Percentiles rank a stretch among this genome's conserved stretches.
phyloP scores from a whole-genome alignment of 1,284 basidiomycete genomes.

The Neotropicomus parvogracilis region DNA sequence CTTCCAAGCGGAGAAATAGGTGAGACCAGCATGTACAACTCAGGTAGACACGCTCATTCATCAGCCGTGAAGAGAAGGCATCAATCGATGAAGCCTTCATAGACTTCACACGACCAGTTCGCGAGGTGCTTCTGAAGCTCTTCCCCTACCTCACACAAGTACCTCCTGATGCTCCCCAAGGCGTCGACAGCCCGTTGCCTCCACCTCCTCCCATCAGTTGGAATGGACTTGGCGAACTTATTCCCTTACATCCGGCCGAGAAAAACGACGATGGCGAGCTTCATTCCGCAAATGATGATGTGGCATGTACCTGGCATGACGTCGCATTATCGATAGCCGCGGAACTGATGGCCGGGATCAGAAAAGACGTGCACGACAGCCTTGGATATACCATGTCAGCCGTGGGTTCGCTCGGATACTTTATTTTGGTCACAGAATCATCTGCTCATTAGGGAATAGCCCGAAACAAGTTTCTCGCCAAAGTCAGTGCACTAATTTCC shows the following conservation, averaged over 20 bases:
- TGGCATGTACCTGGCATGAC: slow-evolving; percentile 79
- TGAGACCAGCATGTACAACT: slow-evolving; percentile 33
- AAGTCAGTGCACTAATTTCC: slow-evolving; percentile 49
- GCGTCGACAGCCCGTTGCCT: slow-evolving; percentile 81
- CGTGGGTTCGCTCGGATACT: slow-evolving; percentile 42
- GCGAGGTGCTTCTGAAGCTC: slow-evolving; percentile 64
- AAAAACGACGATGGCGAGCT: slow-evolving; percentile 23
- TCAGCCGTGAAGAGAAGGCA: slow-evolving; percentile 62
- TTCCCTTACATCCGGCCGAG: slow-evolving; percentile 54
- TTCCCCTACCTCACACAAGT: slow-evolving; percentile 75
- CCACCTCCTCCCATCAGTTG: slow-evolving; percentile 67
- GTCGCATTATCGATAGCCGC: slow-evolving; percentile 87
- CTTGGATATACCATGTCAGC: slow-evolving; percentile 95
- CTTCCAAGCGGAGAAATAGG: slow-evolving; percentile 71
- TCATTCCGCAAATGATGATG: slow-evolving; percentile 34
- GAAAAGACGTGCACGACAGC: slow-evolving; percentile 64
- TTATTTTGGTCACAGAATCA: not conserved
- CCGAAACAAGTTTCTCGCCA: slow-evolving; percentile 91
- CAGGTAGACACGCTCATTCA: not conserved
- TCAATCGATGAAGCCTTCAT: slow-evolving; percentile 87
- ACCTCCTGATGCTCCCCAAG: slow-evolving; percentile 66
- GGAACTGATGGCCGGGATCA: slow-evolving; percentile 79
- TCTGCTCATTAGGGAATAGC: slow-evolving; percentile 69
- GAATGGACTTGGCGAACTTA: slow-evolving; percentile 63
- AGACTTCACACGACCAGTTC: slow-evolving; percentile 78